Conservation (phyloP, 164 flowering plant genomes). For the Litsea cubeba region DNA sequence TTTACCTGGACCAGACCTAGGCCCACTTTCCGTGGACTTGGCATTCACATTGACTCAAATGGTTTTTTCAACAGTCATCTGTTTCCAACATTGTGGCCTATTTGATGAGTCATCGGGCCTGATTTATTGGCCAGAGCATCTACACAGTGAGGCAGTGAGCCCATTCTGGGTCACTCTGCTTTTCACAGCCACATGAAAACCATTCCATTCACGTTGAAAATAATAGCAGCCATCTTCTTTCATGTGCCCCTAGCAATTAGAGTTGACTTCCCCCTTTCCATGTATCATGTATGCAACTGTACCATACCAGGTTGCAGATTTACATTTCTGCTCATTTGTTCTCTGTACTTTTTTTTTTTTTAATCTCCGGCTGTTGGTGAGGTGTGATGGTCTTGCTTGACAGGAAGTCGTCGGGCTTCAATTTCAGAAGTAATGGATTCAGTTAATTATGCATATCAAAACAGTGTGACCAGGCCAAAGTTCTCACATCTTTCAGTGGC, state of each 20-base stretch:
- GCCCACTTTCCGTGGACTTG: no score
- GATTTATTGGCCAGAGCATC: not conserved
- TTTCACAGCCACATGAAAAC: not conserved
- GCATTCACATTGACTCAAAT: no score
- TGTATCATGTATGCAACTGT: no score
- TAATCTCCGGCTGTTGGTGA: no score
- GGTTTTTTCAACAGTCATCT: not conserved
- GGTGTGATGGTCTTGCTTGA: not conserved
- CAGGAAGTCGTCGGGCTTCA: slow-evolving; percentile 56
- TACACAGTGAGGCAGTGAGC: not conserved
- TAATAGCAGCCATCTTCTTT: not conserved
- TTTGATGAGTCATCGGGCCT: not conserved
- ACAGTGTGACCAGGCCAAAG: slow-evolving; percentile 35
- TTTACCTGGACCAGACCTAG: no score
- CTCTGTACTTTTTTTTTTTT: no score
- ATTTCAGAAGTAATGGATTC: slow-evolving; percentile 56
- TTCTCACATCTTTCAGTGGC: slow-evolving; percentile 75
- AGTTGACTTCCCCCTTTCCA: no score
- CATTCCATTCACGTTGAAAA: not conserved
- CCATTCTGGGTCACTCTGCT: not conserved
- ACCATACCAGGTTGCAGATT: no score
- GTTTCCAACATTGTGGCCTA: not conserved
- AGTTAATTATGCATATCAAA: slow-evolving; percentile 43
- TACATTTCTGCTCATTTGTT: no score
- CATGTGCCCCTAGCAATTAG: not conserved